Base-by-base conservation (phyloP, 192 early-diverging fungal species). In the Coemansia sp. region DNA sequence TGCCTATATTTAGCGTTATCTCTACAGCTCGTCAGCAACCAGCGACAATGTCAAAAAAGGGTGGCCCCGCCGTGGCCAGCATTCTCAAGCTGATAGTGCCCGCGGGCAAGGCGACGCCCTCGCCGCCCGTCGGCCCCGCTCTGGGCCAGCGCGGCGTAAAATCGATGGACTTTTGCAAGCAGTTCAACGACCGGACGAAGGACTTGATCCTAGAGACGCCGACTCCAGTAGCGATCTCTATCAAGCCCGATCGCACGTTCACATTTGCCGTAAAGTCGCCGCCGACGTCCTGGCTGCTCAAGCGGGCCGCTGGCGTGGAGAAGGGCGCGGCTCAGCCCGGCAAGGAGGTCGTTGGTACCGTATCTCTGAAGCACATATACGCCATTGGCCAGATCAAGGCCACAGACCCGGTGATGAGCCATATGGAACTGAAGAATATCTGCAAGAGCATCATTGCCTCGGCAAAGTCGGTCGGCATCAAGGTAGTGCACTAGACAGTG, bases 91-190 rank as follows among this genome's bases (percentile, higher is more conserved):
- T 97, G 32, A 84, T 94, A 49, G 89, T 96, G 32, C 88, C 91
- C 27, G 93, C 95, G 4, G 97, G 93, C 58, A 98, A 98, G 78
- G 97, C 97, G 6, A 91, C 93, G 24, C 97, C 97, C 6, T 87
- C 92, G 27, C 94, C 95, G 9, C 94, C 96, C 6, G 92, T 97
- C 43, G 96, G 97, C 24, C 96, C 97, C 39, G 95, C 94, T 5
- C 89, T 99, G 15, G 97, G 97, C 76, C 94, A 94, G 71, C 91
- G 94, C 42, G 97, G 97, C 74, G 93, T 99, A 53, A 97, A 97
- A 77, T 90, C 94, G 37, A 97, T 99, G 86, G 97, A 99, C 76
- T 99, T 99, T 77, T 97, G 95, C 84, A 97, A 96, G 84, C 90
- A 90, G 71, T 99, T 99, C 85, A 99, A 94, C 85, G 97, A 97